Evolutionary conservation across 306 rosid genomes (phyloP).

Genomic region (Senna siamea): DNA sequence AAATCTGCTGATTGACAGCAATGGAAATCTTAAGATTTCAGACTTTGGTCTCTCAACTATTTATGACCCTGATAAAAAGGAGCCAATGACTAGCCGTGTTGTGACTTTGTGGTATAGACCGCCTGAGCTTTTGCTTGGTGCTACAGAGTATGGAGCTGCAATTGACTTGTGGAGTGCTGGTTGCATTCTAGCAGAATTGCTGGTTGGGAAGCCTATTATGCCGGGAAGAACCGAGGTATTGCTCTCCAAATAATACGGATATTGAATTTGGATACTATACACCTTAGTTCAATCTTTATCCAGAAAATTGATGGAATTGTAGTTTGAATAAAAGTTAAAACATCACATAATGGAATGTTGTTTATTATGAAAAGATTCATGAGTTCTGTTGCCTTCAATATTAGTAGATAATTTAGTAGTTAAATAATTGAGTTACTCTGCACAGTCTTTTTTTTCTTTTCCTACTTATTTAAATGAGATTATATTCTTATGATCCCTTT

Average conservation of each 20-base stretch:
- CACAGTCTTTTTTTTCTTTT: background rate
- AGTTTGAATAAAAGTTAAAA: background rate
- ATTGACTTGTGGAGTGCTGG: slow-evolving; percentile 94
- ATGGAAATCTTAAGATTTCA: slow-evolving; percentile 87
- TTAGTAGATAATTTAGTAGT: background rate
- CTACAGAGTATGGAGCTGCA: slow-evolving; percentile 76
- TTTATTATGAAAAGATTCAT: background rate
- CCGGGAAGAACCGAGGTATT: slow-evolving; percentile 95
- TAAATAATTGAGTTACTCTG: background rate
- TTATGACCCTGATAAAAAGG: slow-evolving; percentile 62
- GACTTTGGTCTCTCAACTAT: slow-evolving; percentile 91
- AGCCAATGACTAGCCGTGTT: slow-evolving; percentile 88
- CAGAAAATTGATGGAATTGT: background rate
- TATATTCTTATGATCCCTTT: background rate
- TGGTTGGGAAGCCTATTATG: slow-evolving; percentile 88
- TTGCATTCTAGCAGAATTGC: slow-evolving; percentile 88
- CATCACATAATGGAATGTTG: background rate
- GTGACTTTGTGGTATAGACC: slow-evolving; percentile 95
- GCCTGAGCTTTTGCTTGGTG: slow-evolving; percentile 93
- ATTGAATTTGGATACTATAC: background rate
- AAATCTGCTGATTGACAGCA: slow-evolving; percentile 70
- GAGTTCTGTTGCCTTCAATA: background rate
- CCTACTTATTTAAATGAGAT: background rate
- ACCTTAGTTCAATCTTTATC: background rate
- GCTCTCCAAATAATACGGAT: slow-evolving; percentile 20